Base-by-base conservation (phyloP, 2,329 filamentous ascomycete species). In the Paracoccidioides lutzii region DNA sequence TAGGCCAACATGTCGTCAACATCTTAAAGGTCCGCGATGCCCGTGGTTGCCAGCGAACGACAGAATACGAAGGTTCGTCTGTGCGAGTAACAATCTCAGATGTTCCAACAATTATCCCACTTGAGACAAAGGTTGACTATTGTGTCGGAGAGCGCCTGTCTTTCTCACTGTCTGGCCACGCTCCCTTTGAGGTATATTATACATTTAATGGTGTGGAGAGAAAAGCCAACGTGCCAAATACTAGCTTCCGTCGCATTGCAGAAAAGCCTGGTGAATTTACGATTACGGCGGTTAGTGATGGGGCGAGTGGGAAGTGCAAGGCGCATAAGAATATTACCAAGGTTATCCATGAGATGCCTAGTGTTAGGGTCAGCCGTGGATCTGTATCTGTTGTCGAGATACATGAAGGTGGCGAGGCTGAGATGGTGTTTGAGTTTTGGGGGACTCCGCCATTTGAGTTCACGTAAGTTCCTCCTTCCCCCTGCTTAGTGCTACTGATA, bases 391-490 rank as follows among this genome's bases (percentile, higher is more conserved):
- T 87, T 61, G 84, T 94, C 40, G 93, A 97, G 67, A 98, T 98
- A 59, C 94, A 97, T 69, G 91, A 98, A 75, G 93, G 93, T 62
- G 90, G 90, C 59, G 87, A 94, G 68, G 90, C 93, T 0, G 88
- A 96, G 67, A 90, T 98, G 53, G 75, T 89, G 6, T 97, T 98
- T 64, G 88, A 95, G 65, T 98, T 98, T 73, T 90, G 87, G 76
- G 93, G 94, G 56, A 90, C 88, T 5, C 90, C 93, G 59, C 93
- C 93, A 0, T 98, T 98, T 66, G 93, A 97, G 72, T 98, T 97
- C 68, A 96, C 91, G 56, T 78, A 70, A 67, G 75, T 71, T 53
- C 33, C 38, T 9, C 30, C 45, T 35, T 32, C 9, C 15, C 4
- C 42, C 15, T n/a, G n/a, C 15, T 28, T 8, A 8, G 14, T 9